These are phyloP conservation scores for Penicillium macrosclerotiorum DNA, from an alignment of 495 filamentous ascomycete species.

Conservation along the genomic window DNA sequence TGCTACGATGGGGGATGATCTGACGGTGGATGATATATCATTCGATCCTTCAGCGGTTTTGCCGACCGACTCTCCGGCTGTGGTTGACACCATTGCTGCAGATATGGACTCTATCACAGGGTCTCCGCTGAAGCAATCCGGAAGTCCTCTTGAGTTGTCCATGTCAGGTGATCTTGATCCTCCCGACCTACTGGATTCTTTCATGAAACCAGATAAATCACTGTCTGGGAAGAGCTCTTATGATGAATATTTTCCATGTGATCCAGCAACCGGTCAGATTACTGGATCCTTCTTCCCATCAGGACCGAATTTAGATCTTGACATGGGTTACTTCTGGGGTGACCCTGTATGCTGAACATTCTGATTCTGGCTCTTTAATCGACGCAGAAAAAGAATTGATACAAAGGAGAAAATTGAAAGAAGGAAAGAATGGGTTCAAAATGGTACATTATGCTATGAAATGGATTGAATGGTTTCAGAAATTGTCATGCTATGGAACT, in stretches of 20 bases:
- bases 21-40: slow-evolving; percentile 12
- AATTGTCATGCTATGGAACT: slow-evolving; percentile 6
- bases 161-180: slow-evolving; percentile 19
- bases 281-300: slow-evolving; percentile 42
- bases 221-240: slow-evolving; percentile 17
- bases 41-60: slow-evolving; percentile 19
- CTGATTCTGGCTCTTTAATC: too few relatives aligned
- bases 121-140: slow-evolving; percentile 28
- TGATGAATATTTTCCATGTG: slow-evolving; percentile 40
- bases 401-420: neutral
- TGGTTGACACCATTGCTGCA: slow-evolving; percentile 18
- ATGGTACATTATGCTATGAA: too few relatives aligned
- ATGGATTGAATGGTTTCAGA: neutral
- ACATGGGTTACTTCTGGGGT: slow-evolving; percentile 34
- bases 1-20: slow-evolving; percentile 1
- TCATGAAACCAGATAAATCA: slow-evolving; percentile 27
- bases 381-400: neutral
- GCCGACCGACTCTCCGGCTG: slow-evolving; percentile 3
- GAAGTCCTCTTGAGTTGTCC: slow-evolving; percentile 15
- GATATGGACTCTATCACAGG: slow-evolving; percentile 27
- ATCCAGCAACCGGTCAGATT: slow-evolving; percentile 40
- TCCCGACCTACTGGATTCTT: slow-evolving; percentile 25
- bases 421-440: neutral
- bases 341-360: slow-evolving; percentile 28
- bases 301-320: slow-evolving; percentile 32